Evolutionary conservation across 352 stramenopile genomes (phyloP).

Genomic region (Globisporangium lucens): DNA sequence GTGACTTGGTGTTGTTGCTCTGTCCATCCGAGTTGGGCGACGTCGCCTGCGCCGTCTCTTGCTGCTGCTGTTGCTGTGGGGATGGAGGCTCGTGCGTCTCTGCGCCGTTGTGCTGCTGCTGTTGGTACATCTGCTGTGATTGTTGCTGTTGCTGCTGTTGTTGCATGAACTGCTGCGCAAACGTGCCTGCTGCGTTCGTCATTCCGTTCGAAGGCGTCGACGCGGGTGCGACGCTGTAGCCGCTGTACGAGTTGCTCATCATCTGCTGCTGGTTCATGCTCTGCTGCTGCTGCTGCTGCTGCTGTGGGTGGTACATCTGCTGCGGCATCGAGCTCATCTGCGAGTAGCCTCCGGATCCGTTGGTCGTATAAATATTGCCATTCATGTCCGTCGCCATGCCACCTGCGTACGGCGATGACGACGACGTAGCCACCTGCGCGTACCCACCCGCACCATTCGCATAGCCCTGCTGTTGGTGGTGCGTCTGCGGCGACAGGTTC

Average conservation of each 20-base stretch:
- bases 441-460: background rate
- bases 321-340: conserved; percentile 25
- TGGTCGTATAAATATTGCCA: conserved; percentile 42
- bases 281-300: conserved; percentile 32
- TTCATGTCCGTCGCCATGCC: conserved; percentile 34
- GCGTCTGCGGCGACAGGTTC: conserved; percentile 28
- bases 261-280: conserved; percentile 21
- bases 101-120: conserved; percentile 13
- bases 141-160: conserved; percentile 21
- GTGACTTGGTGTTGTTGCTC: conserved; percentile 17
- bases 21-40: conserved; percentile 10
- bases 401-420: conserved; percentile 9
- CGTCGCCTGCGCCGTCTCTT: conserved; percentile 10
- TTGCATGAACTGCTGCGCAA: conserved; percentile 37
- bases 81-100: conserved; percentile 27
- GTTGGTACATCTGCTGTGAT: conserved; percentile 17
- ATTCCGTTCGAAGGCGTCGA: conserved; percentile 13
- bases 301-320: conserved; percentile 29
- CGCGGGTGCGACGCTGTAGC: conserved; percentile 14
- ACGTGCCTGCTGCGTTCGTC: conserved; percentile 31
- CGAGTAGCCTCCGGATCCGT: conserved; percentile 24
- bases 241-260: conserved; percentile 15
- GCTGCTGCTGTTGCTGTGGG: conserved; percentile 19
- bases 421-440: background rate
- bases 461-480: conserved; percentile 8